Percentiles rank a stretch among this genome's conserved stretches.
Conservation (phyloP, 257 asterid genomes). For the Scutellaria baicalensis region DNA sequence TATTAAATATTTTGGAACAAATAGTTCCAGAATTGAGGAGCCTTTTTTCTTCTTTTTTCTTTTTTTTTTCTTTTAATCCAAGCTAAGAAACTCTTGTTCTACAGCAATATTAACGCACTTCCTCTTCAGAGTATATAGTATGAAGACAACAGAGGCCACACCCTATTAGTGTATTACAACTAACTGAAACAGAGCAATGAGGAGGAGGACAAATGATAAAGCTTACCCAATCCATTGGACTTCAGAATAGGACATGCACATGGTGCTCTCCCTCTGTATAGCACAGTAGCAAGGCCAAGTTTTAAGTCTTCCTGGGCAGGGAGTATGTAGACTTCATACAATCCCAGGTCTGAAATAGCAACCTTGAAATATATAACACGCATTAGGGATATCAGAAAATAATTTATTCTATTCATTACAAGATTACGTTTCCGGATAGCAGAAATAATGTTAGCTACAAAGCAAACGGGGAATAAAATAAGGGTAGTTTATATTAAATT, state of each 20-base stretch:
- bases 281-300: conserved; percentile 22
- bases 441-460: background rate
- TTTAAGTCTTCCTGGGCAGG: conserved; percentile 34
- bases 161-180: background rate
- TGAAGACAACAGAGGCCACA: background rate
- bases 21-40: background rate
- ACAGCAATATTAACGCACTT: background rate
- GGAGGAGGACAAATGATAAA: background rate
- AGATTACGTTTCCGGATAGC: background rate
- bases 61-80: background rate
- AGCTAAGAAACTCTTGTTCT: background rate
- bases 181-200: background rate
- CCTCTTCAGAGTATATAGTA: background rate
- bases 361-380: conserved; percentile 34
- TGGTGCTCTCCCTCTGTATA: conserved; percentile 23
- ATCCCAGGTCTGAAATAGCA: conserved; percentile 42
- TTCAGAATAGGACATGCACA: conserved; percentile 4
- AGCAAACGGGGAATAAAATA: background rate
- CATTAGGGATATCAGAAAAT: conserved; percentile 5
- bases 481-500: background rate
- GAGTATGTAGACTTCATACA: conserved; percentile 36
- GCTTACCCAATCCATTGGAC: conserved; percentile 26
- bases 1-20: background rate
- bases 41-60: background rate
- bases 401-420: background rate